Base-by-base conservation (phyloP, 768 basidiomycete genomes). In the Boletus tomentosulus region DNA sequence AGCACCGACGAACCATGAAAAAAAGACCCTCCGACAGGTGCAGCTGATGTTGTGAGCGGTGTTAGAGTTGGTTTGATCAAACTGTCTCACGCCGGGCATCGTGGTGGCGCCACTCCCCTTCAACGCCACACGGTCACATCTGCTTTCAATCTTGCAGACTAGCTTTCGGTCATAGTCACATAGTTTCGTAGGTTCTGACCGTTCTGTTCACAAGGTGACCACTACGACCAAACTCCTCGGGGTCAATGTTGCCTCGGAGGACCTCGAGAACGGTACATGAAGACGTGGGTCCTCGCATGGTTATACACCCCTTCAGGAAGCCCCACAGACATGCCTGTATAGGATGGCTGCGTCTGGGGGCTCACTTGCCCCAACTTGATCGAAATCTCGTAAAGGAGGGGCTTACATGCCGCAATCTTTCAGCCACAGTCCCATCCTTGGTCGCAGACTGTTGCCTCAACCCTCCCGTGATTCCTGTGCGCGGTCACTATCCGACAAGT, bases 21-120 rank as follows among this genome's bases (percentile, higher is more conserved):
- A 50, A 15, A 16, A n/a, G 24, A 33, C 3, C 45, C 30, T 48
- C 61, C 48, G 48, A 62, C 42, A 43, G 57, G 28, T n/a, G 31
- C 48, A 11, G 19, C 22, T n/a, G 24, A 3, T 15, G 15, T 41
- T 8, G 12, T 27, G 27, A 12, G 25, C 27, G 43, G 43, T 44
- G 27, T 28, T 44, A 43, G 42, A 41, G 28, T 31, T 33, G 19
- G 19, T 30, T 13, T n/a, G 28, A 45, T 28, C 16, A 16, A 25
- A 3, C 30, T 35, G 22, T 47, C 46, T 3, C 46, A 47, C 46
- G 46, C 46, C 22, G 6, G 11, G 19, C 49, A 43, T 30, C 31
- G 50, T 49, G 48, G 50, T 49, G 48, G 48, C 48, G 48, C 28
- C n/a, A 44, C 4, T 13, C 24, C 9, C 42, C 42, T 19, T 6